Evolutionary conservation across 2,329 filamentous ascomycete species (phyloP), one percentile per base, ranked within the genome.

Genomic region (Torrubiella hemipterigena): DNA sequence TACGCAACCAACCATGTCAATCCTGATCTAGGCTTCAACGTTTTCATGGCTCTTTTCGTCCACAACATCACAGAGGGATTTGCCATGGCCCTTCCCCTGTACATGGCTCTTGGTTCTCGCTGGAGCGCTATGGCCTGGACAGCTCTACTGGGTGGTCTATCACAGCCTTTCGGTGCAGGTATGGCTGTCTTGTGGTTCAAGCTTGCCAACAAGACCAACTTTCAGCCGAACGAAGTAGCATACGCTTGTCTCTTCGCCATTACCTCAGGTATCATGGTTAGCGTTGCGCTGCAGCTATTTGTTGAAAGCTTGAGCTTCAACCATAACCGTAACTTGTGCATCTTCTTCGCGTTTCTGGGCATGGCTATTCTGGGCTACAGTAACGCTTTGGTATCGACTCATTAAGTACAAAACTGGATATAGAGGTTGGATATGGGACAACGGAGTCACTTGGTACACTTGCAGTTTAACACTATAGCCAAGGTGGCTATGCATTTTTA

Each of bases 41-140:
- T 98, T 33, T 98, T 98, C 59, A 73, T 96, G 54, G 89, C 91
- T 1, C 70, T 98, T 7, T 94, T 94, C 50, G 89, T 98, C 36
- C 91, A 98, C 67, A 98, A 96, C 59, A 93, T 98, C 47, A 87
- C 85, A 17, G 91, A 98, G 59, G 91, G 91, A 2, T 96, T 96
- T 51, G 84, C 87, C 38, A 81, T 98, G 69, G 85, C 86, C 0
- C 61, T 98, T 1, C 91, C 91, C 0, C 66, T 98, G 0, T 98
- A 93, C 55, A 81, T 98, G 47, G 91, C 91, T 2, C 72, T 95
- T 19, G 72, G 79, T 38, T 89, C 77, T 36, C 79, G 86, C 27
- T 61, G 73, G 49, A 80, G 77, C 45, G 89, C 91, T 13, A 91
- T 96, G 61, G 56, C 81, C 36, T 93, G 84, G 77, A 79, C 82